phyloP scores from a whole-genome alignment of 495 filamentous ascomycete genomes.

The Niebla homalea region DNA sequence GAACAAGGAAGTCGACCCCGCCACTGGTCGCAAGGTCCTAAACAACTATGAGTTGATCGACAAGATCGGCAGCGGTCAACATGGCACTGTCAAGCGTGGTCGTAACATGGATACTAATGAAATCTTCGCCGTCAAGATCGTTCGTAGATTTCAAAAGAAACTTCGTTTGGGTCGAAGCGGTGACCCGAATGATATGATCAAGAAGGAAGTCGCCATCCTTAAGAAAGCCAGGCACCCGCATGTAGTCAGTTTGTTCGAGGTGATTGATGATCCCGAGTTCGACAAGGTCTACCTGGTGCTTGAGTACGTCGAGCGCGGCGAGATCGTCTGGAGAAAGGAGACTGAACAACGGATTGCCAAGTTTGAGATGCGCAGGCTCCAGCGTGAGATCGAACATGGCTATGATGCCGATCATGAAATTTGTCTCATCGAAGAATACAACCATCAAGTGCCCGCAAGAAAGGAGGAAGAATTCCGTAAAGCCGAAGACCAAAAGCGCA shows the following conservation, averaged over 20 bases:
- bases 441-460: slow-evolving; percentile 7
- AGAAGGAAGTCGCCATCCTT: slow-evolving; percentile 90
- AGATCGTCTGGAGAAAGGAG: slow-evolving; percentile 84
- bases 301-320: slow-evolving; percentile 85
- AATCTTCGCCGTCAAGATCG: slow-evolving; percentile 94
- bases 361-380: slow-evolving; percentile 66
- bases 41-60: slow-evolving; percentile 95
- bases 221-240: slow-evolving; percentile 96
- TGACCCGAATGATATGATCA: slow-evolving; percentile 81
- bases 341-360: slow-evolving; percentile 65
- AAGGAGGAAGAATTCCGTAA: slow-evolving; percentile 11
- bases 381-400: slow-evolving; percentile 53
- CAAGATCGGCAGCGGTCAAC: slow-evolving; percentile 87
- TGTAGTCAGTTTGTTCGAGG: slow-evolving; percentile 85
- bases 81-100: slow-evolving; percentile 94
- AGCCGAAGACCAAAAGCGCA: slow-evolving; percentile 12
- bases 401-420: slow-evolving; percentile 28
- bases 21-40: slow-evolving; percentile 86
- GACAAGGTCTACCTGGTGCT: slow-evolving; percentile 98
- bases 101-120: slow-evolving; percentile 63
- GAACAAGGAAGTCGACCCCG: slow-evolving; percentile 53
- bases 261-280: slow-evolving; percentile 89
- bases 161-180: slow-evolving; percentile 69
- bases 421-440: slow-evolving; percentile 11
- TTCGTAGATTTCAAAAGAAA: slow-evolving; percentile 86